phyloP scores from a whole-genome alignment of 495 filamentous ascomycete species.

The Podospora tetraspora region DNA sequence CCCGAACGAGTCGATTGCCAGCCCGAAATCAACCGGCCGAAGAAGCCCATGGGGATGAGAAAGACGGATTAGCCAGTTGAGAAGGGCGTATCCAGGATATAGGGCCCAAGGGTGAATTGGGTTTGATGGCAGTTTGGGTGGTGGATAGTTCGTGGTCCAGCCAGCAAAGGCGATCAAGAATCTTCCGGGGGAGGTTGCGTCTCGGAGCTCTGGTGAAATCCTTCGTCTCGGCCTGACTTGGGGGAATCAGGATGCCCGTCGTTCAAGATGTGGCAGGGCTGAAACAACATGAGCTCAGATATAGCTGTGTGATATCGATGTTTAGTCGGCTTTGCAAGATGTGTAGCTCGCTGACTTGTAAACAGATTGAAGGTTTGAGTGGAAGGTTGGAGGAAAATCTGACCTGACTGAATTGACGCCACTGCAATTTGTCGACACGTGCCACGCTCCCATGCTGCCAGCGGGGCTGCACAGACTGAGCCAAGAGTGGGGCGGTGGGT shows the following conservation, averaged over 20 bases:
- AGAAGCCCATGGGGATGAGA: no score
- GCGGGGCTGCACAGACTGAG: neutral
- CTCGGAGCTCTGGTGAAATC: neutral
- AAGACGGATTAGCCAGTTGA: no score
- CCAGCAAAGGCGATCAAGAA: no score
- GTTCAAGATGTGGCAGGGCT: neutral
- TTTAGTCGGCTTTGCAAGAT: neutral
- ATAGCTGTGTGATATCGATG: neutral
- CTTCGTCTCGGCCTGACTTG: neutral
- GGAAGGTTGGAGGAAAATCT: neutral
- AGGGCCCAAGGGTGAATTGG: no score
- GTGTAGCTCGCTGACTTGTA: neutral
- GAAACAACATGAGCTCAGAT: neutral
- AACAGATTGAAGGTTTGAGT: neutral
- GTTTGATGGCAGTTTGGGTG: no score
- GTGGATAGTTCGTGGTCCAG: no score
- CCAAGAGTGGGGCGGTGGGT: neutral
- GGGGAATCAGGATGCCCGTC: neutral
- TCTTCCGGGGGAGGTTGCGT: no score
- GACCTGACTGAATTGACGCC: neutral
- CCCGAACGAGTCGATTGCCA: neutral
- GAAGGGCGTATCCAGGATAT: no score
- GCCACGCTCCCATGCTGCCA: neutral
- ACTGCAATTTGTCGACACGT: neutral
- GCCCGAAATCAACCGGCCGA: no score